These are phyloP conservation scores for Acacia concinna DNA, from an alignment of 331 rosid species.

Conservation along the genomic window DNA sequence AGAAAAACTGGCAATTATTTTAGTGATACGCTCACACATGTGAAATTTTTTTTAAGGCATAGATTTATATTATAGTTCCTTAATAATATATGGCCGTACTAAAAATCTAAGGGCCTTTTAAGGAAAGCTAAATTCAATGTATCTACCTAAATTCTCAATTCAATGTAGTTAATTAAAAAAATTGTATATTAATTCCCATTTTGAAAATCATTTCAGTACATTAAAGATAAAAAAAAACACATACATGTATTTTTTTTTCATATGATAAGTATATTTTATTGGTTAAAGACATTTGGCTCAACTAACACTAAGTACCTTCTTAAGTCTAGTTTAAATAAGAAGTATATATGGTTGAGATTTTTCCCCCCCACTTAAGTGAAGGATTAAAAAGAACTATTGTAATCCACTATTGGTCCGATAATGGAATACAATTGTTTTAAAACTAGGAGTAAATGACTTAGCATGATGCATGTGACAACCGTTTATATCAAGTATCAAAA, in stretches of 20 bases:
- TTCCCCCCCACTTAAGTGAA: too few species aligned
- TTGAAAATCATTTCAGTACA: too few species aligned
- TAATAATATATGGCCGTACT: neutral
- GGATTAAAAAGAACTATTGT: neutral
- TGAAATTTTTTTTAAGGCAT: constrained; percentile 16
- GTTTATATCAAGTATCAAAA: neutral
- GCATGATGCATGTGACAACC: neutral
- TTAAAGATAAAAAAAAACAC: too few species aligned
- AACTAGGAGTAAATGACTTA: neutral
- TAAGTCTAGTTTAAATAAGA: too few species aligned
- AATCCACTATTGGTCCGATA: neutral
- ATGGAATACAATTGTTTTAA: neutral
- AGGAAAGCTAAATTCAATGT: neutral
- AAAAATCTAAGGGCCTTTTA: too few species aligned
- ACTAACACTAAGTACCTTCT: too few species aligned
- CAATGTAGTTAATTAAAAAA: neutral
- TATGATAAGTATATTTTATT: too few species aligned
- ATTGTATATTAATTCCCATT: too few species aligned
- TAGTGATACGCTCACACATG: neutral
- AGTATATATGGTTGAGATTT: too few species aligned
- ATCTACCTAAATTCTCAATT: too few species aligned
- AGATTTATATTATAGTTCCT: neutral
- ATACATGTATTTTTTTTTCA: too few species aligned
- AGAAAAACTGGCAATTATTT: neutral
- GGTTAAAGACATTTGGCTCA: too few species aligned